Conservation (phyloP, 2,329 filamentous ascomycete genomes). For the Venturia oleaginea region DNA sequence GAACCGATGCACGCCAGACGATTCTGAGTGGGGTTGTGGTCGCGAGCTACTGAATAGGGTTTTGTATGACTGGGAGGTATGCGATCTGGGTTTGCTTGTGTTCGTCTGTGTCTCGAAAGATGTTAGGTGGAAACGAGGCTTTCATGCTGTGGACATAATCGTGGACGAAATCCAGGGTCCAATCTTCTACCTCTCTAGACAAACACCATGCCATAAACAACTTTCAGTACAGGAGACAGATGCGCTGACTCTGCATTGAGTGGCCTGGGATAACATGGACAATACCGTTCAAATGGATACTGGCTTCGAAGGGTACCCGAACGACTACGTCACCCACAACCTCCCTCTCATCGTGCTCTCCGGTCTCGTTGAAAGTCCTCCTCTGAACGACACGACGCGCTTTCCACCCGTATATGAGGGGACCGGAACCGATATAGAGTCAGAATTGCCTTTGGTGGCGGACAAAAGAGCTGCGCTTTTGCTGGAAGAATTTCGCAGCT, state of each 20-base stretch:
- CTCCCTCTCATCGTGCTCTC: slow-evolving; percentile 76
- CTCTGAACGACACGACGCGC: slow-evolving; percentile 14
- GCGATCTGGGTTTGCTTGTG: background rate
- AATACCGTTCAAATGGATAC: background rate
- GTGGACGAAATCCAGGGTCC: background rate
- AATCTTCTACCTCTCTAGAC: background rate
- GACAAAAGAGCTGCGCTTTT: slow-evolving; percentile 57
- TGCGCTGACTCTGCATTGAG: background rate
- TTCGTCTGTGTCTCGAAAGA: background rate
- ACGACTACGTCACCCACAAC: slow-evolving; percentile 76
- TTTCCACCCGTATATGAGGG: slow-evolving; percentile 17
- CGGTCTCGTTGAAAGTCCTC: slow-evolving; percentile 48
- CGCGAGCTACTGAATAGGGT: background rate
- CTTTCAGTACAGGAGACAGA: background rate
- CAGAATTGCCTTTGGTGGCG: slow-evolving; percentile 59
- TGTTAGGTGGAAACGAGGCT: background rate
- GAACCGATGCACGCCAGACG: background rate
- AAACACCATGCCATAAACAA: background rate
- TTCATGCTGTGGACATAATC: background rate
- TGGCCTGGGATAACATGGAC: background rate
- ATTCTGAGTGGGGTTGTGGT: background rate
- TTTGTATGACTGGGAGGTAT: background rate
- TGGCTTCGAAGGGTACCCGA: slow-evolving; percentile 69
- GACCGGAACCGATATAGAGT: slow-evolving; percentile 53
- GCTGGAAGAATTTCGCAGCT: slow-evolving; percentile 54